These are phyloP conservation scores for Pichia sp. DNA, from an alignment of 1,139 yeast species.

Conservation along the genomic window DNA sequence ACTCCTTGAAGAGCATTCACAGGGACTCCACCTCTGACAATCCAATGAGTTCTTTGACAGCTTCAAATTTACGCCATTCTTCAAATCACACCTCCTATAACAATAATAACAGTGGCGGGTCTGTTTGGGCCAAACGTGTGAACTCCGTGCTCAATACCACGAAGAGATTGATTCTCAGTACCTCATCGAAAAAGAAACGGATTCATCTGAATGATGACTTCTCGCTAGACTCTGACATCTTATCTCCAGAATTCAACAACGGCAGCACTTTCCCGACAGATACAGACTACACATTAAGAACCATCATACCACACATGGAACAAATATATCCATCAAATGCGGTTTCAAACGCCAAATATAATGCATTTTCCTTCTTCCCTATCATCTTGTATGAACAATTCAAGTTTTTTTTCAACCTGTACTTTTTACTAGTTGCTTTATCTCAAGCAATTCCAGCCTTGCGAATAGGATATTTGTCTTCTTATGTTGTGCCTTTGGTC, in stretches of 20 bases:
- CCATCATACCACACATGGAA: slow-evolving; percentile 30
- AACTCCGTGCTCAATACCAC: slow-evolving; percentile 19
- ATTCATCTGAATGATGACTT: slow-evolving; percentile 14
- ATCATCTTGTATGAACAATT: slow-evolving; percentile 89
- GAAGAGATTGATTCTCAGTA: slow-evolving; percentile 18
- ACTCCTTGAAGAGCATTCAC: slow-evolving; percentile 10
- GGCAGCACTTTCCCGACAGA: background rate
- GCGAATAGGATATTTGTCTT: slow-evolving; percentile 86
- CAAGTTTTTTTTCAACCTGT: slow-evolving; percentile 90
- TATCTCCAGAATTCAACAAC: background rate
- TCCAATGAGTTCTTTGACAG: background rate
- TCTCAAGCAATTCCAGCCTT: slow-evolving; percentile 90
- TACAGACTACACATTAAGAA: slow-evolving; percentile 8
- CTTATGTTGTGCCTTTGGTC: slow-evolving; percentile 88
- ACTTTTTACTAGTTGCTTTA: slow-evolving; percentile 85
- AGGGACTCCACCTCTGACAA: slow-evolving; percentile 5
- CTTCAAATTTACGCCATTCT: slow-evolving; percentile 4
- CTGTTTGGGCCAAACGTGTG: slow-evolving; percentile 24
- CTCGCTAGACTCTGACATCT: background rate
- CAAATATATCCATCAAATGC: slow-evolving; percentile 61
- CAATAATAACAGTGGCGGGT: slow-evolving; percentile 3
- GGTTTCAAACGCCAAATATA: slow-evolving; percentile 90
- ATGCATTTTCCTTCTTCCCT: slow-evolving; percentile 82
- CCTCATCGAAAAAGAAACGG: slow-evolving; percentile 10
- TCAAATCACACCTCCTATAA: background rate